These are phyloP conservation scores for Tetracentron sinense DNA, from an alignment of 164 flowering plant genomes.

Conservation along the genomic window DNA sequence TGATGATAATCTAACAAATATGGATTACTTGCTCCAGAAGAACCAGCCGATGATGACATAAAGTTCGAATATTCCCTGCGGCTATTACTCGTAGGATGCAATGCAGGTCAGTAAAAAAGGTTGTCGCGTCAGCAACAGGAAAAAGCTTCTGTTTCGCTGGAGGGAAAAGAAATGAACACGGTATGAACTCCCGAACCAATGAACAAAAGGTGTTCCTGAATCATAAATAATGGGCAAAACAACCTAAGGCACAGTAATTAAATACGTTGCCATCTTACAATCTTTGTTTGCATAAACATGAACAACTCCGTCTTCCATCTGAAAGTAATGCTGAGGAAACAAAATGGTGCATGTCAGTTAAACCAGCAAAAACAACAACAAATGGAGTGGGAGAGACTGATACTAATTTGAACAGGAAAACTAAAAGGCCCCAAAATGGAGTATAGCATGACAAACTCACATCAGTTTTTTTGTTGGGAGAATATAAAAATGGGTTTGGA, in stretches of 20 bases:
- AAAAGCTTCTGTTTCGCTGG: conserved; percentile 80
- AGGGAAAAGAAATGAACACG: conserved; percentile 11
- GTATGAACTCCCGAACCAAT: neutral
- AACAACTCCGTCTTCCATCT: conserved; percentile 93
- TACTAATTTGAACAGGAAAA: neutral
- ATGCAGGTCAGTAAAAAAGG: conserved; percentile 93
- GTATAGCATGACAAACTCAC: no score
- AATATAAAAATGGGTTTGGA: conserved; percentile 68
- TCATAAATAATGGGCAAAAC: neutral
- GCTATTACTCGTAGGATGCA: conserved; percentile 78
- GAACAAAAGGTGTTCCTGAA: neutral
- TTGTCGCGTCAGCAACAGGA: conserved; percentile 90
- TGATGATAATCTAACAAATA: no score
- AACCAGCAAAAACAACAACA: neutral
- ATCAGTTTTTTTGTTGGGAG: conserved; percentile 71
- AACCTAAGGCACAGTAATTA: neutral
- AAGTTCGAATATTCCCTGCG: conserved; percentile 76
- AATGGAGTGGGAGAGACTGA: neutral
- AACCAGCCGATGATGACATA: conserved; percentile 78
- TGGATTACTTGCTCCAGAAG: conserved; percentile 91
- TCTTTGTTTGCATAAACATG: conserved; percentile 86
- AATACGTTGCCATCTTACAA: conserved; percentile 45
- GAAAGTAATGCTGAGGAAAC: conserved; percentile 76
- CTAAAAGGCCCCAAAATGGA: no score
- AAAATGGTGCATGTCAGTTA: neutral